Conservation (phyloP, 805 yeast species). For the Metschnikowia dekortorum region DNA sequence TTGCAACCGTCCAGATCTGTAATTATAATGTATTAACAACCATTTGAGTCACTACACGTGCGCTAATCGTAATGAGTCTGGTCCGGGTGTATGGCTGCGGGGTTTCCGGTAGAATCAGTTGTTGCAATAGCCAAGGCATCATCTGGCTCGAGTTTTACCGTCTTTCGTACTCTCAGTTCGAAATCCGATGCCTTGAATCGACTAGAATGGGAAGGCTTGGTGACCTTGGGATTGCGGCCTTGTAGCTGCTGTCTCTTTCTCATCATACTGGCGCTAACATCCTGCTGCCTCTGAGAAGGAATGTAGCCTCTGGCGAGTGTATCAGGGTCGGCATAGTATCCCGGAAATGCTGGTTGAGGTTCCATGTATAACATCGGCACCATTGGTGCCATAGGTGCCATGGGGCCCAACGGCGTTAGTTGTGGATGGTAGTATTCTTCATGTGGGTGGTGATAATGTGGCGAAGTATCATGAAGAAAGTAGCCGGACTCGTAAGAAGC, state of each 20-base stretch:
- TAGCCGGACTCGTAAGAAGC: slow-evolving; percentile 4
- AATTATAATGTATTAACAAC: not conserved
- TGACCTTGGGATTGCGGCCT: slow-evolving; percentile 8
- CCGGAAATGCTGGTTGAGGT: slow-evolving; percentile 3
- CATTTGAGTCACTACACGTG: not conserved
- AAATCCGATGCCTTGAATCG: slow-evolving; percentile 4
- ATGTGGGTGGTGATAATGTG: slow-evolving; percentile 7
- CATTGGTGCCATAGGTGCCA: slow-evolving; percentile 7
- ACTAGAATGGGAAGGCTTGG: slow-evolving; percentile 9
- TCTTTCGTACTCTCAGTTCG: slow-evolving; percentile 8
- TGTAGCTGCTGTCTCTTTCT: slow-evolving; percentile 26
- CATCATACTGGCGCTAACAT: slow-evolving; percentile 32
- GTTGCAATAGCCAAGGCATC: slow-evolving; percentile 4
- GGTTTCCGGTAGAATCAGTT: slow-evolving; percentile 6
- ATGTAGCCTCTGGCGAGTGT: slow-evolving; percentile 4
- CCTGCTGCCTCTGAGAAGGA: slow-evolving; percentile 29
- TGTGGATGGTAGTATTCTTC: slow-evolving; percentile 11
- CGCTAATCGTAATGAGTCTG: not conserved
- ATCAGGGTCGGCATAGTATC: slow-evolving; percentile 10
- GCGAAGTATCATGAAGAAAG: slow-evolving; percentile 4
- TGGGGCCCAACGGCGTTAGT: not conserved
- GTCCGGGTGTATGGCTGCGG: not conserved
- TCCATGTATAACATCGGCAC: slow-evolving; percentile 8
- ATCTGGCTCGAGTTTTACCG: slow-evolving; percentile 7
- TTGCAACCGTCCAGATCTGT: not conserved